These are phyloP conservation scores for Aspergillus puulaauensis DNA, from an alignment of 2,329 filamentous ascomycete genomes.

Conservation along the genomic window DNA sequence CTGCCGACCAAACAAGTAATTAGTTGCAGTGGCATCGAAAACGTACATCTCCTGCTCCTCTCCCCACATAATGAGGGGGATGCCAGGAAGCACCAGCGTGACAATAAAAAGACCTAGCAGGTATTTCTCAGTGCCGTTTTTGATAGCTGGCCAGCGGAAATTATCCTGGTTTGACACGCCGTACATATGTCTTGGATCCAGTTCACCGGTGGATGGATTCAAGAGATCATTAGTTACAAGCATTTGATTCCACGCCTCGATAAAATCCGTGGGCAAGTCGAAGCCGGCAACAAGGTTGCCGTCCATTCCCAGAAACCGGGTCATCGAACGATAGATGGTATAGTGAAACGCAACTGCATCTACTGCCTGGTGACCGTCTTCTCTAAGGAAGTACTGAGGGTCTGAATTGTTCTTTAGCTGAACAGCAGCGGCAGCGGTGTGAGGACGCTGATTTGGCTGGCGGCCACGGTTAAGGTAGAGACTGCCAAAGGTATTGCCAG, in stretches of 20 bases:
- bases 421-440: slow-evolving; percentile 50
- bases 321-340: slow-evolving; percentile 61
- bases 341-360: slow-evolving; percentile 65
- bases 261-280: slow-evolving; percentile 56
- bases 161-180: slow-evolving; percentile 67
- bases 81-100: slow-evolving; percentile 60
- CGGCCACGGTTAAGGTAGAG: slow-evolving; percentile 64
- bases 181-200: slow-evolving; percentile 65
- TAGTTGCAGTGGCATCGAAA: slow-evolving; percentile 62
- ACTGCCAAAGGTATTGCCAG: slow-evolving; percentile 60
- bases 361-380: slow-evolving; percentile 52
- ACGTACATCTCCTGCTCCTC: slow-evolving; percentile 67
- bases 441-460: slow-evolving; percentile 53
- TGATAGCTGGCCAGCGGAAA: slow-evolving; percentile 62
- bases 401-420: slow-evolving; percentile 46
- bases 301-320: slow-evolving; percentile 61
- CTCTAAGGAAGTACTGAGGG: slow-evolving; percentile 52
- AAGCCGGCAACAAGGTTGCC: slow-evolving; percentile 56
- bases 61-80: slow-evolving; percentile 61
- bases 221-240: slow-evolving; percentile 59
- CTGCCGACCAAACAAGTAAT: slow-evolving; percentile 66
- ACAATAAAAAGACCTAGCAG: slow-evolving; percentile 60
- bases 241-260: slow-evolving; percentile 57
- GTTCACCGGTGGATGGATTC: slow-evolving; percentile 60
- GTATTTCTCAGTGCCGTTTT: slow-evolving; percentile 57